phyloP scores from a whole-genome alignment of 371 early-diverging fungal genomes.

The Caulochytrium protostelioides region DNA sequence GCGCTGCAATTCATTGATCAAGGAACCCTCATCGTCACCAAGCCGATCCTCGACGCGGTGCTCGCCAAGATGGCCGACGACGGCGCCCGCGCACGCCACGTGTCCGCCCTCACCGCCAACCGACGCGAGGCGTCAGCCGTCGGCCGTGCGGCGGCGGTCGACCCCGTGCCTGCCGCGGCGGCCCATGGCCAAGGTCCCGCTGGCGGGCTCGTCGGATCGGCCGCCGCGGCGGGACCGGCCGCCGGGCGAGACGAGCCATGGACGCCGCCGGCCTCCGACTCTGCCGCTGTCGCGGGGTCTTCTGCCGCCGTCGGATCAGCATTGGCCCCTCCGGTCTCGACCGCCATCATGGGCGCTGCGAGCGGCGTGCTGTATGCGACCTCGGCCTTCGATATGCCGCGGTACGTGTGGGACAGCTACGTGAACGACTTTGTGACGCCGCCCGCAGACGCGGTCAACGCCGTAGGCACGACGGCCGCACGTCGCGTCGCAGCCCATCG shows the following conservation, averaged over 20 bases:
- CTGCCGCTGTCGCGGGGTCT: too few relatives aligned
- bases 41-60: conserved; percentile 8
- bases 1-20: conserved; percentile 38
- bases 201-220: too few relatives aligned
- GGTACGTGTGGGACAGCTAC: conserved; percentile 25
- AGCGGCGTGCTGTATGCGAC: conserved; percentile 44
- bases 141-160: conserved; percentile 4
- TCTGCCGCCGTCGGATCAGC: too few relatives aligned
- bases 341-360: conserved; percentile 20
- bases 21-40: conserved; percentile 12
- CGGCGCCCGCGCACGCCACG: neutral
- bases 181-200: too few relatives aligned
- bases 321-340: too few relatives aligned
- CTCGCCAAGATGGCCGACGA: conserved; percentile 4
- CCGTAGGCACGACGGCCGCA: conserved; percentile 7
- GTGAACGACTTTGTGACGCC: neutral
- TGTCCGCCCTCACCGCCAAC: neutral
- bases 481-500: conserved; percentile 39
- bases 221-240: too few relatives aligned
- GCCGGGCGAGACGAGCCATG: too few relatives aligned
- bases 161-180: conserved; percentile 15
- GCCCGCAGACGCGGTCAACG: conserved; percentile 1
- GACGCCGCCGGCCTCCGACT: too few relatives aligned
- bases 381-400: conserved; percentile 39
- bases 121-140: neutral